Base-by-base conservation (phyloP, 495 filamentous ascomycete genomes). In the Corynascus novoguineensis region DNA sequence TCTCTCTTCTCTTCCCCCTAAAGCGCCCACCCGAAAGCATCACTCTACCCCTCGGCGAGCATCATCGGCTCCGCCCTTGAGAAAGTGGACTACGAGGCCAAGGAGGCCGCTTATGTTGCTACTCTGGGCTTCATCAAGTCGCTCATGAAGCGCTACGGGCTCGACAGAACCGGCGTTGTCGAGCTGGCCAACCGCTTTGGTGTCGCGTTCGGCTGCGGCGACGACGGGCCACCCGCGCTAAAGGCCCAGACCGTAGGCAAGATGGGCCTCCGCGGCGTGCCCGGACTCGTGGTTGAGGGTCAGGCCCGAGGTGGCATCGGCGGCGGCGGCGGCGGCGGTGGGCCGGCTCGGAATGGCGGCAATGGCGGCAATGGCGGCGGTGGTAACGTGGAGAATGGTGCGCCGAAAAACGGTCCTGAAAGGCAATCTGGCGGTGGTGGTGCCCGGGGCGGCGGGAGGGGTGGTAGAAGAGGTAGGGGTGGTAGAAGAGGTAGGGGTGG, bases 191-290 rank as follows among this genome's bases (percentile, higher is more conserved):
- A 68, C 59, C 40, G 44, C 19, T 68, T 64, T 29, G 51, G 65
- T 12, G 25, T 6, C 10, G 46, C 65, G 15, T 61, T 70, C 5
- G 68, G 68, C 10, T 58, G 56, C 32, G 53, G 44, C 9, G 60
- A 62, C 40, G 40, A 56, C 15, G n/a, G n/a, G n/a, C n/a, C n/a
- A n/a, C 68, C 68, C 2, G 41, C 21, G 22, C 40, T 68, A 11
- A 53, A 50, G 40, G 11, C 57, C 12, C 44, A 25, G 9, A 53
- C 46, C 2, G 59, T 70, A 22, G 52, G 57, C 29, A 70, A 66
- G 67, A 70, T 70, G 67, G 67, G 67, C 5, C 60, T 70, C 47
- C 62, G 63, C 57, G 65, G 65, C 41, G 67, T 70, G 40, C 60
- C 65, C n/a, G 67, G 67, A 4, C 22, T 70, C 28, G 35, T 25